Evolutionary conservation across 768 basidiomycete species (phyloP).

Genomic region (Leucogyrophana mollusca): DNA sequence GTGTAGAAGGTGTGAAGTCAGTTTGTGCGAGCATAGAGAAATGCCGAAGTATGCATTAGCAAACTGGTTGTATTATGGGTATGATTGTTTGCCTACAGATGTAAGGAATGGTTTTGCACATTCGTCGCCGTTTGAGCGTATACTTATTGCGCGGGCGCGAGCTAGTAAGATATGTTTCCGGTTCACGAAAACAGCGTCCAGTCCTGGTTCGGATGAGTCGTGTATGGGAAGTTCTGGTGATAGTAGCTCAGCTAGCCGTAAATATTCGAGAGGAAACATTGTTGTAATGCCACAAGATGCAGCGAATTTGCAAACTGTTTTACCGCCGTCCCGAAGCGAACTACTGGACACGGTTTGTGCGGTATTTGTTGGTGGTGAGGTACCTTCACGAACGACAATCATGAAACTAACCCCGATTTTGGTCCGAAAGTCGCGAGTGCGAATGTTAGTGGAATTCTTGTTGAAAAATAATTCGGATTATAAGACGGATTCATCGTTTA

Average conservation of each 20-base stretch:
- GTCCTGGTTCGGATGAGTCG: no score
- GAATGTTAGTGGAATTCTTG: background rate
- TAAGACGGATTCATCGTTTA: background rate
- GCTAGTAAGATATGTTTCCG: background rate
- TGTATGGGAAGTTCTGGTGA: no score
- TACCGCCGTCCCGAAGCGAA: background rate
- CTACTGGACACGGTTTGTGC: slow-evolving; percentile 19
- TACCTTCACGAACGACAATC: background rate
- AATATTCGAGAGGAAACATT: slow-evolving; percentile 14
- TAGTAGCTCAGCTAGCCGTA: background rate
- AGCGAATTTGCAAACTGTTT: slow-evolving; percentile 5
- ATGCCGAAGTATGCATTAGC: slow-evolving; percentile 25
- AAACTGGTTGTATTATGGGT: slow-evolving; percentile 20
- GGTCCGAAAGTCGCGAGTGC: background rate
- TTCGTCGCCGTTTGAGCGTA: background rate
- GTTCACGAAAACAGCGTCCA: background rate
- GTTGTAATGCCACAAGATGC: slow-evolving; percentile 8
- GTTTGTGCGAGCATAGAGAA: background rate
- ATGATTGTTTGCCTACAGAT: slow-evolving; percentile 2
- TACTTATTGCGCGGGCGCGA: background rate
- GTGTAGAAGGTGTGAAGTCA: background rate
- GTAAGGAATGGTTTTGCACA: slow-evolving; percentile 8
- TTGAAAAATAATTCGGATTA: background rate
- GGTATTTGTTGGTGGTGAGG: slow-evolving; percentile 6
- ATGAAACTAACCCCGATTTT: background rate